Conservation (phyloP, 139 green algal species). For the Auxenochlorella protothecoides region DNA sequence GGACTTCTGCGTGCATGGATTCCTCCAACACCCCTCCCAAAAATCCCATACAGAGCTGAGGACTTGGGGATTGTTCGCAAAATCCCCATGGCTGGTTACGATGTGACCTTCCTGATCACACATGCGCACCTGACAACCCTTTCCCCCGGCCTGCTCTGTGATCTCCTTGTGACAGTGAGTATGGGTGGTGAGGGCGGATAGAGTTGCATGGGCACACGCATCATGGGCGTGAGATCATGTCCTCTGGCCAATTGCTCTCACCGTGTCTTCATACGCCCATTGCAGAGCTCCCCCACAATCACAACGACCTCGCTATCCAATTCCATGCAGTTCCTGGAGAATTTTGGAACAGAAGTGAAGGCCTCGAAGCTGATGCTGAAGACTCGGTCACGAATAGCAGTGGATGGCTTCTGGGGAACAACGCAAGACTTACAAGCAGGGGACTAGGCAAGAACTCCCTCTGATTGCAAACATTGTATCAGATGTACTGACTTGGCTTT, state of each 20-base stretch:
- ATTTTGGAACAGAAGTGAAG: slow-evolving; percentile 48
- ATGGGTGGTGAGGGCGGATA: not conserved
- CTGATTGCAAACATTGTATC: not conserved
- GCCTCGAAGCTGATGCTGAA: slow-evolving; percentile 52
- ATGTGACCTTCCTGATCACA: slow-evolving; percentile 62
- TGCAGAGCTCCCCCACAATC: not conserved
- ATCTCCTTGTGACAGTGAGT: slow-evolving; percentile 43
- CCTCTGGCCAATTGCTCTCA: not conserved
- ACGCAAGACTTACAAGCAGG: not conserved
- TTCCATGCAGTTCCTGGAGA: slow-evolving; percentile 39
- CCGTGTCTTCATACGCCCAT: not conserved
- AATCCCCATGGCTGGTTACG: slow-evolving; percentile 31
- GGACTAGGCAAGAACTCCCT: not conserved
- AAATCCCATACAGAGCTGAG: slow-evolving; percentile 29
- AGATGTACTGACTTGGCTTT: no score
- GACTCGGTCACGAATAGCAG: not conserved
- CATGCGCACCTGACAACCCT: slow-evolving; percentile 37
- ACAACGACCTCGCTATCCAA: not conserved
- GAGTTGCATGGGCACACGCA: not conserved
- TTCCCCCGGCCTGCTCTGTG: slow-evolving; percentile 25
- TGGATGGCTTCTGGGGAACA: not conserved
- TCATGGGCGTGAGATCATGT: not conserved
- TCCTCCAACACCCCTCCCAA: not conserved
- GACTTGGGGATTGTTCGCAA: slow-evolving; percentile 43
- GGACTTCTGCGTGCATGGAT: slow-evolving; percentile 20